These are phyloP conservation scores for Theobroma grandiflorum DNA, from an alignment of 441 rosid genomes.

Conservation along the genomic window DNA sequence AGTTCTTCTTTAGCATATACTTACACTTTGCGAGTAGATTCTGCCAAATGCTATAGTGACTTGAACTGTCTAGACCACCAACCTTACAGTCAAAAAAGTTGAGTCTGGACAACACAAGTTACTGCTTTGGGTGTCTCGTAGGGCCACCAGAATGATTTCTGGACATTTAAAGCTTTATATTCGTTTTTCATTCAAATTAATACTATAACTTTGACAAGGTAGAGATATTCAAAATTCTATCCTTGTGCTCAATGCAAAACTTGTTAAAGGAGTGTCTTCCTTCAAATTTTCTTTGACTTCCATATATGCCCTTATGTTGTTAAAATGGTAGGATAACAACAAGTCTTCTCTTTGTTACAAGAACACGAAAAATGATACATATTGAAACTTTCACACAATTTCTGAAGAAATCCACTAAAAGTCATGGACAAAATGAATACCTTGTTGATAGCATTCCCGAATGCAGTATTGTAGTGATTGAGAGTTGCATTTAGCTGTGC, in stretches of 20 bases:
- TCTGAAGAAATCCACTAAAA: background rate
- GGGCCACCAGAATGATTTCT: background rate
- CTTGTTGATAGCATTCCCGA: conserved; percentile 75
- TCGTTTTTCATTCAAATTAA: background rate
- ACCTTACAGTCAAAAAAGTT: background rate
- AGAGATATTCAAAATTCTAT: background rate
- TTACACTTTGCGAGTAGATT: background rate
- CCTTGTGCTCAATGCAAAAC: background rate
- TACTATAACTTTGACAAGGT: background rate
- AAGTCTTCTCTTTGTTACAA: background rate
- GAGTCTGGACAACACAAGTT: background rate
- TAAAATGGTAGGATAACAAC: background rate
- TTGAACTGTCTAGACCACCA: background rate
- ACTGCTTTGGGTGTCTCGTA: background rate
- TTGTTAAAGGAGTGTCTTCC: background rate
- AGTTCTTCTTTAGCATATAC: background rate
- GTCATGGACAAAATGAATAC: conserved; percentile 30
- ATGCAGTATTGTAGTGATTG: conserved; percentile 73
- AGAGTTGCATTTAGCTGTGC: conserved; percentile 77
- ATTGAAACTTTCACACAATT: background rate
- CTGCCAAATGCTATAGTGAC: background rate
- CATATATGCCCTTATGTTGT: background rate
- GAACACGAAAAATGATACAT: background rate
- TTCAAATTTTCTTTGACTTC: background rate
- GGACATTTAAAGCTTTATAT: background rate